These are phyloP conservation scores for Fusarium sp. DNA, from an alignment of 2,329 filamentous ascomycete species.

Conservation along the genomic window DNA sequence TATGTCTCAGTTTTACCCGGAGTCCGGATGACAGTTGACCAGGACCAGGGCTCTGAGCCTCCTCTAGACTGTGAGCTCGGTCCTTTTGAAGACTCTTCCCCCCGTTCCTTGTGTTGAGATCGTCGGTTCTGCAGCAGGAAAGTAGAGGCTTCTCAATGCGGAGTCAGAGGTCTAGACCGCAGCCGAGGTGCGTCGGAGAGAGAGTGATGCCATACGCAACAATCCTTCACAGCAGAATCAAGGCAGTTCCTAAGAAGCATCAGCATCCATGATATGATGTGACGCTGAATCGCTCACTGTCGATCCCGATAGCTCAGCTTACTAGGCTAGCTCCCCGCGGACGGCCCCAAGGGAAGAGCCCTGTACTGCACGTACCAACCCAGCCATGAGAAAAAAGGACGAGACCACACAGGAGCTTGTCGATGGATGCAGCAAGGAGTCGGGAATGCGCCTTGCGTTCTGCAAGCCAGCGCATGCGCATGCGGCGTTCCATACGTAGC, in stretches of 20 bases:
- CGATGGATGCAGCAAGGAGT: conserved; percentile 23
- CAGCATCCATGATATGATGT: conserved; percentile 26
- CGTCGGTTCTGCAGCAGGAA: conserved; percentile 5
- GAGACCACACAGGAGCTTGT: neutral
- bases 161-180: conserved; percentile 7
- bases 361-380: conserved; percentile 8
- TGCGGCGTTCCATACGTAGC: conserved; percentile 26
- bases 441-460: conserved; percentile 28
- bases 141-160: neutral
- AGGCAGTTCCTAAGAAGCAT: neutral
- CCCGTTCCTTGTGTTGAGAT: neutral
- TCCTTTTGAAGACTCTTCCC: conserved; percentile 2
- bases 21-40: conserved; percentile 24
- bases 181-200: neutral
- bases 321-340: conserved; percentile 1
- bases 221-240: neutral
- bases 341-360: neutral
- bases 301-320: conserved; percentile 26
- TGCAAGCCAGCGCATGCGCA: conserved; percentile 35
- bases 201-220: neutral
- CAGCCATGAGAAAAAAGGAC: neutral
- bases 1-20: conserved; percentile 31
- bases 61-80: neutral
- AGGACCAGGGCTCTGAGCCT: conserved; percentile 8
- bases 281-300: conserved; percentile 11